Percentiles rank a stretch among this genome's conserved stretches.
Conservation (phyloP, 1,284 basidiomycete species). For the Cutaneotrichosporon spelunceum region DNA sequence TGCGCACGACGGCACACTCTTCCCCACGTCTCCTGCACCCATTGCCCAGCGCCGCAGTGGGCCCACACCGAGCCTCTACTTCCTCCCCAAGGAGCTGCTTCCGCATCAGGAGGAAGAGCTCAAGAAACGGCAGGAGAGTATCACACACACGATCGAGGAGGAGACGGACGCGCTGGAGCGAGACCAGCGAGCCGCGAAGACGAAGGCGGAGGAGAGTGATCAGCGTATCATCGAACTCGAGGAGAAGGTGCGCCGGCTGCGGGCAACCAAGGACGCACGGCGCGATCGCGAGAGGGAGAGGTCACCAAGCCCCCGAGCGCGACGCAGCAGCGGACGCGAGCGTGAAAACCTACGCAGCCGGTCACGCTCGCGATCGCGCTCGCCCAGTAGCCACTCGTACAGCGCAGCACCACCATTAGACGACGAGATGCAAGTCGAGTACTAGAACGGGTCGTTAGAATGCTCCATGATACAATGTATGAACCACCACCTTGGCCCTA, state of each 20-base stretch:
- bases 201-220: constrained; percentile 24
- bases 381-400: background rate
- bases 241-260: constrained; percentile 29
- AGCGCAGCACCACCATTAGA: constrained; percentile 7
- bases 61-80: constrained; percentile 40
- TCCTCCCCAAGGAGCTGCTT: constrained; percentile 44
- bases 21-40: constrained; percentile 40
- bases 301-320: background rate
- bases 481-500: background rate
- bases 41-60: constrained; percentile 35
- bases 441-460: constrained; percentile 6
- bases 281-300: constrained; percentile 14
- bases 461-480: constrained; percentile 7
- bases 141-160: constrained; percentile 35
- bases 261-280: constrained; percentile 21
- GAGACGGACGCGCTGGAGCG: constrained; percentile 33
- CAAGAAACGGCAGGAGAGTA: constrained; percentile 27
- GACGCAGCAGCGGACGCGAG: background rate
- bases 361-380: constrained; percentile 3
- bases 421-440: constrained; percentile 29
- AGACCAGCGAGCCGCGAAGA: constrained; percentile 31
- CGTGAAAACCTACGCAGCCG: constrained; percentile 21
- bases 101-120: constrained; percentile 43
- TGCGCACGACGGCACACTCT: constrained; percentile 25
- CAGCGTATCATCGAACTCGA: constrained; percentile 33